A percentile compares a stretch with the other conserved stretches of the same genome.
Conservation (phyloP, 768 basidiomycete genomes). For the Lactarius trivialis region DNA sequence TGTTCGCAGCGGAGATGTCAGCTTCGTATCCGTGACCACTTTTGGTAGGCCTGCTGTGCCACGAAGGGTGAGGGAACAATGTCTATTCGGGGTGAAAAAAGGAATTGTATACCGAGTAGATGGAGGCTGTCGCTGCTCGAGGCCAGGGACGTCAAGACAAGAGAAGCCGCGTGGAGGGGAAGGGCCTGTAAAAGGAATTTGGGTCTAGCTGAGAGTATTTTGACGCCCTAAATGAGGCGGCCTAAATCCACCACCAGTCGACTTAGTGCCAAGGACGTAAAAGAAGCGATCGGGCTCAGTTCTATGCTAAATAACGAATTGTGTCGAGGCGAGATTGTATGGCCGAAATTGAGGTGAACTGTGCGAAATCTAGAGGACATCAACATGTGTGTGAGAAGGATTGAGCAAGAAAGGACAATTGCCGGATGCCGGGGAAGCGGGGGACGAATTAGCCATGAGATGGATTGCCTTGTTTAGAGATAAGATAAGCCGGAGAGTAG, state of each 20-base stretch:
- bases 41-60: not conserved
- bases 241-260: not conserved
- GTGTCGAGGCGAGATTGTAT: not conserved
- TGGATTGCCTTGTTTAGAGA: conserved; percentile 5
- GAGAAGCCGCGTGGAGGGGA: not conserved
- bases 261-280: conserved; percentile 1
- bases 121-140: not conserved
- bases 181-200: not conserved
- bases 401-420: not conserved
- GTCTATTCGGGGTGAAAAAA: not conserved
- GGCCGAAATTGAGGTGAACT: not conserved
- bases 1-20: not conserved
- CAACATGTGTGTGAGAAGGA: not conserved
- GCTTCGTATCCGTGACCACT: not conserved
- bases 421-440: not conserved
- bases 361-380: not conserved
- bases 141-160: not conserved
- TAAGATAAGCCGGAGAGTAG: conserved; percentile 16
- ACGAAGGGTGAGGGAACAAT: not conserved
- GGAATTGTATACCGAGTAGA: not conserved
- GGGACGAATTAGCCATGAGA: not conserved
- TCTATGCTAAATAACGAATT: not conserved
- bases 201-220: not conserved
- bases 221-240: not conserved
- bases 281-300: conserved; percentile 8